Percentiles rank a stretch among this genome's conserved stretches.
phyloP scores from a whole-genome alignment of 495 filamentous ascomycete species.

The Trichoderma erinaceum region DNA sequence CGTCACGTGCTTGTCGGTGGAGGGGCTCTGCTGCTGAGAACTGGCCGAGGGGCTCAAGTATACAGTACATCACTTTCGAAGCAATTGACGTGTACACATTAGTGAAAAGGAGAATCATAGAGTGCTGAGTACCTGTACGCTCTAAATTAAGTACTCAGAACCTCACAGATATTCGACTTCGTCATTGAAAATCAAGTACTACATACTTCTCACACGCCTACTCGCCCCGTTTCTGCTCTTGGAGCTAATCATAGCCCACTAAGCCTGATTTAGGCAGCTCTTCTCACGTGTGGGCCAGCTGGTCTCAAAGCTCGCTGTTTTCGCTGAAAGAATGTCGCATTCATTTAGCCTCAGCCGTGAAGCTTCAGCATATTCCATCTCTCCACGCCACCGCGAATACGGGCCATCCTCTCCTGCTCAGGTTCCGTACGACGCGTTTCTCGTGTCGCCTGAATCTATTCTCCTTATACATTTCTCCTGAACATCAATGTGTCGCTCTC shows the following conservation, averaged over 20 bases:
- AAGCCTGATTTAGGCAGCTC: neutral
- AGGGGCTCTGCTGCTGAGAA: neutral
- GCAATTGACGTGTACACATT: too few relatives aligned
- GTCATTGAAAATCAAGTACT: neutral
- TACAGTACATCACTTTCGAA: too few relatives aligned
- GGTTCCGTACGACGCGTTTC: neutral
- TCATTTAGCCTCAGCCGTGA: slow-evolving; percentile 2
- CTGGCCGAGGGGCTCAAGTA: neutral
- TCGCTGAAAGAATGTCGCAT: neutral
- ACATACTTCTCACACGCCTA: neutral
- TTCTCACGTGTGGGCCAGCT: neutral
- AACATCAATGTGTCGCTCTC: slow-evolving; percentile 2
- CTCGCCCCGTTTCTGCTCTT: neutral
- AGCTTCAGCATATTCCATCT: neutral
- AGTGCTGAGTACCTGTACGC: neutral
- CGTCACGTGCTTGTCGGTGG: neutral
- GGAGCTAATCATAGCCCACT: neutral
- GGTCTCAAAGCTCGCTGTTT: neutral
- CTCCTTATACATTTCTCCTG: neutral
- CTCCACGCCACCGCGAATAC: neutral
- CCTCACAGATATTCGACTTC: neutral
- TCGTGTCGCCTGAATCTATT: neutral
- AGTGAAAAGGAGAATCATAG: neutral
- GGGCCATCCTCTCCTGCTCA: neutral
- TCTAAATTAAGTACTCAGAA: neutral